A percentile compares a stretch with the other conserved stretches of the same genome.
phyloP scores from a whole-genome alignment of 164 flowering plant genomes.

The Liriodendron chinense region DNA sequence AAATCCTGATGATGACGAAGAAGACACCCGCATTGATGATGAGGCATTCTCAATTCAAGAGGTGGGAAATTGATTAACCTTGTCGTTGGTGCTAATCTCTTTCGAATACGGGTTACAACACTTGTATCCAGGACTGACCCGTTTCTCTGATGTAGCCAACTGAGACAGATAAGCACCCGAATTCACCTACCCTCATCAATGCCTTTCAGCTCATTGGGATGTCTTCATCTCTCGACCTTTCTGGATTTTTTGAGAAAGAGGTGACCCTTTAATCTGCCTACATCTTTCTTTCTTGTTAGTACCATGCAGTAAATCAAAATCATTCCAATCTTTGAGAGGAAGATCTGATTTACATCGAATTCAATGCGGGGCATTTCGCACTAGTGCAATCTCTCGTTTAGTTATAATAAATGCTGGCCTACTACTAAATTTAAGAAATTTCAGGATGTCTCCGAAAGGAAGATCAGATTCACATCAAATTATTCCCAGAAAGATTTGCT shows the following conservation, averaged over 20 bases:
- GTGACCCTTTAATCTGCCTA: constrained; percentile 27
- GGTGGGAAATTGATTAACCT: constrained; percentile 10
- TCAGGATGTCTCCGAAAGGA: constrained; percentile 88
- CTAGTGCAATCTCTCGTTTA: neutral
- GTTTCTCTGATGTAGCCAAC: constrained; percentile 32
- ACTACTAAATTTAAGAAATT: neutral
- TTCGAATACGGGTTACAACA: neutral
- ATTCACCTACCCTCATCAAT: constrained; percentile 58
- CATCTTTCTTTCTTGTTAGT: neutral
- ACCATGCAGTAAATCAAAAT: neutral
- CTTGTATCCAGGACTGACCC: constrained; percentile 3
- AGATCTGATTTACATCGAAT: neutral
- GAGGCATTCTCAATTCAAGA: constrained; percentile 58
- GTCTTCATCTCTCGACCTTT: constrained; percentile 90
- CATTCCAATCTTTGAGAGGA: too few relatives aligned
- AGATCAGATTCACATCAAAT: constrained; percentile 84
- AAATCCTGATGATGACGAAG: constrained; percentile 62
- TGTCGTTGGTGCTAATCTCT: neutral
- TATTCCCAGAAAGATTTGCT: constrained; percentile 61
- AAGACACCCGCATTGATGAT: constrained; percentile 42
- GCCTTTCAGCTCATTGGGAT: constrained; percentile 97
- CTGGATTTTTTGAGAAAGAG: constrained; percentile 97
- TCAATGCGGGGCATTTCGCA: neutral
- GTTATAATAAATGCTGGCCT: neutral
- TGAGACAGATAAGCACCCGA: constrained; percentile 43